Evolutionary conservation across 1,139 yeast genomes (phyloP).

Genomic region (Arxiozyma heterogenica): DNA sequence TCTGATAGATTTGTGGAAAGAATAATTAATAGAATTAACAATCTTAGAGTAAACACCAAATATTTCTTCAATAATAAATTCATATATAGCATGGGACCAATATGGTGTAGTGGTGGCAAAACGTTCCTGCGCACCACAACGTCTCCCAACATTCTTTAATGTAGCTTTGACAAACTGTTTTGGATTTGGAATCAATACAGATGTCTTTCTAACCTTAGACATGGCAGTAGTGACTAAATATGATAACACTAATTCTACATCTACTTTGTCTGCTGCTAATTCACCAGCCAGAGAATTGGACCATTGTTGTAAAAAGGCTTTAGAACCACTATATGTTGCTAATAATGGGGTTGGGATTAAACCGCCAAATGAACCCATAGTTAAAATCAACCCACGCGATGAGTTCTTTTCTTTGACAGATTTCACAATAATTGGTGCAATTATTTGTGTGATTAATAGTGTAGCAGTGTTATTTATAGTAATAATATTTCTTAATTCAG

Average conservation of each 20-base stretch:
- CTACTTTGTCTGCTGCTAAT: constrained; percentile 56
- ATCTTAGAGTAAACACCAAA: constrained; percentile 72
- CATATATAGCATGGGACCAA: constrained; percentile 92
- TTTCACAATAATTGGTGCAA: constrained; percentile 58
- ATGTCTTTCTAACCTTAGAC: constrained; percentile 82
- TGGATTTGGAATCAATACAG: constrained; percentile 74
- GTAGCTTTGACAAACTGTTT: constrained; percentile 64
- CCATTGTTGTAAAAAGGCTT: constrained; percentile 92
- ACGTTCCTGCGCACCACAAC: constrained; percentile 89
- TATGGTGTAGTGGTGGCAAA: constrained; percentile 82
- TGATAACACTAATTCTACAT: constrained; percentile 80
- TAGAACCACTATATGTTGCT: constrained; percentile 93
- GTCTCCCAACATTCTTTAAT: constrained; percentile 62
- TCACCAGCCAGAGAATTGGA: constrained; percentile 85
- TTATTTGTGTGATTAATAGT: constrained; percentile 66
- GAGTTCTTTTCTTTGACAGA: constrained; percentile 37
- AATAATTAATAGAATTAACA: constrained; percentile 58
- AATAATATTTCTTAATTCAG: constrained; percentile 69
- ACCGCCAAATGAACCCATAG: constrained; percentile 98
- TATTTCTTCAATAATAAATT: constrained; percentile 67
- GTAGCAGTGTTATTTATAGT: constrained; percentile 83
- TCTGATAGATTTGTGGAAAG: constrained; percentile 76
- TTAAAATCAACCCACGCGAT: constrained; percentile 64
- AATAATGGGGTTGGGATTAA: constrained; percentile 83
- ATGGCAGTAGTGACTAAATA: constrained; percentile 90